Percentiles rank a stretch among this genome's conserved stretches.
Conservation (phyloP, 2,329 filamentous ascomycete genomes). For the Zymoseptoria passerinii region DNA sequence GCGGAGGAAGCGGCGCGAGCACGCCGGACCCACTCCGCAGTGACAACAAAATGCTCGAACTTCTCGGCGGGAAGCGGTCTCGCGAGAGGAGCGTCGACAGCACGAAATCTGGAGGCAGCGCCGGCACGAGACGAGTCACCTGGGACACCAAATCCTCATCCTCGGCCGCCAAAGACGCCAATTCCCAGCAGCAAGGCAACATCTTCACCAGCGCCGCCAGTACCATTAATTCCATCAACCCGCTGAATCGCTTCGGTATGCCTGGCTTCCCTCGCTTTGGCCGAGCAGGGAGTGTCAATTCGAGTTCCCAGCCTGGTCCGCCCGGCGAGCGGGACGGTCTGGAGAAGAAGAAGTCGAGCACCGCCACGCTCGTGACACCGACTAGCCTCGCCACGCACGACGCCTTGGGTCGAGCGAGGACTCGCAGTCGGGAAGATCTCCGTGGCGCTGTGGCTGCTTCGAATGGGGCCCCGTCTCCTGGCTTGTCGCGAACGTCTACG, state of each 20-base stretch:
- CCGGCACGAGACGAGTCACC: slow-evolving; percentile 29
- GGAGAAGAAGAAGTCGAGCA: background rate
- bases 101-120: slow-evolving; percentile 53
- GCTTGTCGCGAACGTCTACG: background rate
- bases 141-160: slow-evolving; percentile 18
- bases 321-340: slow-evolving; percentile 9
- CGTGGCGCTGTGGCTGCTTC: background rate
- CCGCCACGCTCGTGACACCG: background rate
- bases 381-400: background rate
- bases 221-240: slow-evolving; percentile 29
- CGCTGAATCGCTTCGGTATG: slow-evolving; percentile 30
- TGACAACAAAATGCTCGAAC: slow-evolving; percentile 60
- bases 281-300: slow-evolving; percentile 19
- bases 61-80: slow-evolving; percentile 57
- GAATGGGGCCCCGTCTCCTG: background rate
- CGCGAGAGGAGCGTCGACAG: slow-evolving; percentile 76
- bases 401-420: background rate
- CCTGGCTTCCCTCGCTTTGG: slow-evolving; percentile 30
- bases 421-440: background rate
- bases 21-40: slow-evolving; percentile 28
- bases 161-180: slow-evolving; percentile 13
- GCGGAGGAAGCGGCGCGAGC: slow-evolving; percentile 27
- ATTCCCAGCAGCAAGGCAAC: slow-evolving; percentile 3
- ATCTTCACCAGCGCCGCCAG: slow-evolving; percentile 18
- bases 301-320: slow-evolving; percentile 8